Evolutionary conservation across 169 alveolate genomes (phyloP).

Genomic region (Plasmodium fragile): DNA sequence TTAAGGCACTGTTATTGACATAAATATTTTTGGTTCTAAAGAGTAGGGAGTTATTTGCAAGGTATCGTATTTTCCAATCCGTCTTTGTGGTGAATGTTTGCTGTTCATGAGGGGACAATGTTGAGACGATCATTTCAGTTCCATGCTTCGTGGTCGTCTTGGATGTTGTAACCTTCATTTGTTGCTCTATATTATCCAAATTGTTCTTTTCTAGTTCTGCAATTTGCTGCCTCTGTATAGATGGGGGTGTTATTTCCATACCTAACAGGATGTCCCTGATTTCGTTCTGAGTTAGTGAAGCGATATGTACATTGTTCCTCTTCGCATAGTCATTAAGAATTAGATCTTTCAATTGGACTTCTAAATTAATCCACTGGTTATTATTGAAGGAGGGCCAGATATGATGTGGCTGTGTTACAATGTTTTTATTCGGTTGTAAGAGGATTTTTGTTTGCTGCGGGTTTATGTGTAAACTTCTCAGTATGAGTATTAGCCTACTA

Average conservation of each 20-base stretch:
- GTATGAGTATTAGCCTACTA: conserved; percentile 95
- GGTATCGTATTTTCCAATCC: conserved; percentile 99
- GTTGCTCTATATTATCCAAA: conserved; percentile 83
- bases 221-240: conserved; percentile 95
- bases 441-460: conserved; percentile 98
- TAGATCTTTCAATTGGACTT: conserved; percentile 98
- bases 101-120: conserved; percentile 99
- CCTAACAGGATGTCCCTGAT: conserved; percentile 99
- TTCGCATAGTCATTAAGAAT: conserved; percentile 99
- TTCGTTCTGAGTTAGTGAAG: conserved; percentile 99
- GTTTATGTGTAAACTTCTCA: conserved; percentile 98
- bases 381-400: conserved; percentile 99
- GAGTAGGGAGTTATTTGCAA: conserved; percentile 97
- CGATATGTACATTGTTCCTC: conserved; percentile 98
- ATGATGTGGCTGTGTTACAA: conserved; percentile 99
- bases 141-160: conserved; percentile 98
- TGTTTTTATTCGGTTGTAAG: conserved; percentile 96
- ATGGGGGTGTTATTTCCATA: conserved; percentile 99
- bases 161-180: conserved; percentile 92
- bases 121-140: conserved; percentile 96
- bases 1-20: conserved; percentile 89
- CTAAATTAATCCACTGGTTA: conserved; percentile 99
- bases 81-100: conserved; percentile 97
- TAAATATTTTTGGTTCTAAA: conserved; percentile 97
- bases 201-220: conserved; percentile 90